Base-by-base conservation (phyloP, 1,284 basidiomycete species). In the Pseudozyma pruni region DNA sequence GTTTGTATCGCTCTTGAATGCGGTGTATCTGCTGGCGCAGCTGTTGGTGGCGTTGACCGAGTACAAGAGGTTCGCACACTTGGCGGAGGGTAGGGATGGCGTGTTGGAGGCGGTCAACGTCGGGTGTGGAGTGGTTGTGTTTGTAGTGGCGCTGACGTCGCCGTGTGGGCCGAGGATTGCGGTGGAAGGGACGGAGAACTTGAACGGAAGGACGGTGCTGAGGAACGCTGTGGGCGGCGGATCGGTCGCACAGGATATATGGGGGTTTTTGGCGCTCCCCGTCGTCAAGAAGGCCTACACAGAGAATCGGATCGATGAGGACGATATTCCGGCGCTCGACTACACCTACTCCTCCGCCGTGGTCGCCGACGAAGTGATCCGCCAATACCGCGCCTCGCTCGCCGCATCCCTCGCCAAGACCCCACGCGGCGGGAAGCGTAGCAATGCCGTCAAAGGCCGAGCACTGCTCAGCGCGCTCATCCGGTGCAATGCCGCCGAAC, bases 321-420 rank as follows among this genome's bases (percentile, higher is more conserved):
- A 53, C n/a, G 53, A 61, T 13, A 53, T 68, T 3, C 64, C 64
- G 2, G 57, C 53, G 2, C 46, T 68, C 27, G 64, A 68, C 23
- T 45, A 55, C 17, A 49, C 48, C 11, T 57, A 47, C 20, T 25
- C 44, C 8, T 53, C 58, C 4, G 58, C 58, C 3, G 39, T 57
- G 8, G 23, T 62, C 2, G 64, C 49, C 2, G 58, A 68, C 11
- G 29, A 58, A 16, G 50, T 68, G 31, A 62, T 68, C 23, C 17
- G n/a, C n/a, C 25, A 47, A 6, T 68, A 68, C 20, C 57, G 64
- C 10, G 31, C 19, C 3, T 33, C 29, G 1, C 58, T 68, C 10
- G 45, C 47, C 4, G 17, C 23, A 1, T 61, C 54, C 7, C 44
- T 53, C 13, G 32, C 45, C 16, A 46, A 44, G 10, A 22, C 27